Evolutionary conservation across 768 basidiomycete genomes (phyloP).

Genomic region (Austroboletus eburneus): DNA sequence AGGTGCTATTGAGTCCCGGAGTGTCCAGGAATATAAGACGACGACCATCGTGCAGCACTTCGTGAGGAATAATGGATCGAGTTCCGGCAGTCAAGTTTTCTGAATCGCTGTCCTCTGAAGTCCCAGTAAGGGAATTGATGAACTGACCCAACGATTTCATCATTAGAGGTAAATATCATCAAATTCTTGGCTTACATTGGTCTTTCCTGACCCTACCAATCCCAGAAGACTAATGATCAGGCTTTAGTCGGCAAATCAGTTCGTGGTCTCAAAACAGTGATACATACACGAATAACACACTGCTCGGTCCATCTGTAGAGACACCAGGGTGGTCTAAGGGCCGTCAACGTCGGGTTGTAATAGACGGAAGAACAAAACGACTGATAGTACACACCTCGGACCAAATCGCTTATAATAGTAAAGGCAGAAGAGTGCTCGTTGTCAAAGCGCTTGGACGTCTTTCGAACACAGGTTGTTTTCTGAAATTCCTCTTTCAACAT

Average conservation of each 20-base stretch:
- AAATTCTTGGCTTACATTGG: neutral
- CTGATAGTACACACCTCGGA: neutral
- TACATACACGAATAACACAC: conserved; percentile 3
- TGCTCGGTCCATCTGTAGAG: neutral
- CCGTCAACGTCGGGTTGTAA: neutral
- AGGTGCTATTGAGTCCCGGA: neutral
- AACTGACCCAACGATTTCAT: conserved; percentile 1
- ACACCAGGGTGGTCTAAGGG: neutral
- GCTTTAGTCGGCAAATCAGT: neutral
- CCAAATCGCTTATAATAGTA: neutral
- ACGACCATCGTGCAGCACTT: neutral
- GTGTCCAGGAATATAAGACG: neutral
- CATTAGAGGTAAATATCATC: too few species aligned
- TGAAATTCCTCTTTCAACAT: neutral
- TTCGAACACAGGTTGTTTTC: neutral
- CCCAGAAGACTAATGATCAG: neutral
- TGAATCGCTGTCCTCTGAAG: neutral
- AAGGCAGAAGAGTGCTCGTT: neutral
- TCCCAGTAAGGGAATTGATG: conserved; percentile 1
- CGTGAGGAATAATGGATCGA: neutral
- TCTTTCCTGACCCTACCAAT: conserved; percentile 7
- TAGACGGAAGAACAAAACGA: neutral
- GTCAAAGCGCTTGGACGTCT: conserved; percentile 2
- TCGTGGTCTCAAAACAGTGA: neutral
- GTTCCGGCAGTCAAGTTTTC: neutral